A percentile compares a stretch with the other conserved stretches of the same genome.
phyloP scores from a whole-genome alignment of 1,284 basidiomycete species.

The Papiliotrema laurentii region DNA sequence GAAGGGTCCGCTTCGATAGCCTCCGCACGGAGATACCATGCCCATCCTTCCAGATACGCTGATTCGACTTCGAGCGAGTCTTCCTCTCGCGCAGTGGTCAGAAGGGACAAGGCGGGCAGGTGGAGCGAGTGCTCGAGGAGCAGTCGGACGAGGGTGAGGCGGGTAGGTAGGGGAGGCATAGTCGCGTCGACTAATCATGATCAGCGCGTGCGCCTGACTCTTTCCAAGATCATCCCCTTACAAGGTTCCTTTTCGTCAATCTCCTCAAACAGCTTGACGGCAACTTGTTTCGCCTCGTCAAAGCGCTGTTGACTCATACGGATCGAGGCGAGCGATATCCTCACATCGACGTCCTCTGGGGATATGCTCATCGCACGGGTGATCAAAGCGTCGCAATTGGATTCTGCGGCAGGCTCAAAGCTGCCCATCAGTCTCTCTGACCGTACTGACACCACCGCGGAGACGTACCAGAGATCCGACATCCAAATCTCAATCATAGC shows the following conservation, averaged over 20 bases:
- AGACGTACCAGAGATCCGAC: constrained; percentile 84
- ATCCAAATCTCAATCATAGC: constrained; percentile 96
- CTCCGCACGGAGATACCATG: constrained; percentile 64
- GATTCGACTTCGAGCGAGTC: constrained; percentile 87
- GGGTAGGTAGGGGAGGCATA: constrained; percentile 69
- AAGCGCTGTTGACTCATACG: constrained; percentile 80
- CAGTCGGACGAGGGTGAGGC: constrained; percentile 71
- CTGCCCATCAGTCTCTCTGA: not conserved
- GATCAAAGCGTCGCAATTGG: constrained; percentile 74
- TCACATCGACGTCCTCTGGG: constrained; percentile 70
- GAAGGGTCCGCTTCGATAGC: constrained; percentile 28
- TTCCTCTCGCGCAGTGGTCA: constrained; percentile 72
- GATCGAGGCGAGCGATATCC: constrained; percentile 79
- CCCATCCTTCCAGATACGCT: constrained; percentile 94
- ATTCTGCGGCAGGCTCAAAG: constrained; percentile 33
- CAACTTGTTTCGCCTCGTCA: constrained; percentile 69
- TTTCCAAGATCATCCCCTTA: too few species aligned
- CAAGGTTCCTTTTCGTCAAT: constrained; percentile 73
- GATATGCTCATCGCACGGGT: constrained; percentile 67
- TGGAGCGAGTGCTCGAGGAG: constrained; percentile 75
- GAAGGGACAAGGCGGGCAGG: constrained; percentile 65
- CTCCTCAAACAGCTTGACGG: constrained; percentile 65
- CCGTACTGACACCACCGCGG: not conserved
- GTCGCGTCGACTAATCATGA: constrained; percentile 57
- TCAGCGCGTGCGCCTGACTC: too few species aligned